Conservation (phyloP, 805 yeast species). For the Saccharomycopsis sp. region DNA sequence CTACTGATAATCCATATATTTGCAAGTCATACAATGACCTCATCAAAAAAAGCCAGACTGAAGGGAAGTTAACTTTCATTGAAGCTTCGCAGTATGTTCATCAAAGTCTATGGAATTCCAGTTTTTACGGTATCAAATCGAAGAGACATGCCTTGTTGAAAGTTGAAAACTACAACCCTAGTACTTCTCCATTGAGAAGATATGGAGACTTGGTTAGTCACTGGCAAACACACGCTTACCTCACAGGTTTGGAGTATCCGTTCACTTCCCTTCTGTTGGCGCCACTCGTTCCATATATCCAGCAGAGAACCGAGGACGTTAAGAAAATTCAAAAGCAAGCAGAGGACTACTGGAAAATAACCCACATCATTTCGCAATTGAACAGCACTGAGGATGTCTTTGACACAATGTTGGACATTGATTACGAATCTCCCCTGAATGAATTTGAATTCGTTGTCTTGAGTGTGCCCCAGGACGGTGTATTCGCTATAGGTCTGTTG, state of each 20-base stretch:
- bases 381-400: no score
- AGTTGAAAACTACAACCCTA: slow-evolving; percentile 51
- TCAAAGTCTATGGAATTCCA: not conserved
- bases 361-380: no score
- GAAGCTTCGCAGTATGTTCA: no score
- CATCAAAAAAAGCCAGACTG: slow-evolving; percentile 38
- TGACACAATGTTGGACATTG: slow-evolving; percentile 9
- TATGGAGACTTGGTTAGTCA: slow-evolving; percentile 75
- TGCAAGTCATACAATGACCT: no score
- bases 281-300: slow-evolving; percentile 35
- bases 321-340: slow-evolving; percentile 25
- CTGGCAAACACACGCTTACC: slow-evolving; percentile 52
- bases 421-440: slow-evolving; percentile 24
- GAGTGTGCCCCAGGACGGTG: not conserved
- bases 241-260: slow-evolving; percentile 24
- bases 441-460: slow-evolving; percentile 10
- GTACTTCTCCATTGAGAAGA: slow-evolving; percentile 85
- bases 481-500: not conserved
- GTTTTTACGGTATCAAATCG: slow-evolving; percentile 34
- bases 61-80: slow-evolving; percentile 50
- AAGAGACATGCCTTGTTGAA: slow-evolving; percentile 56
- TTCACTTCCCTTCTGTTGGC: not conserved
- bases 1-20: no score
- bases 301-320: slow-evolving; percentile 31
- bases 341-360: slow-evolving; percentile 28